Percentiles rank a stretch among this genome's conserved stretches.
Evolutionary conservation across 306 rosid genomes (phyloP).

Genomic region (Trichosanthes truncata): DNA sequence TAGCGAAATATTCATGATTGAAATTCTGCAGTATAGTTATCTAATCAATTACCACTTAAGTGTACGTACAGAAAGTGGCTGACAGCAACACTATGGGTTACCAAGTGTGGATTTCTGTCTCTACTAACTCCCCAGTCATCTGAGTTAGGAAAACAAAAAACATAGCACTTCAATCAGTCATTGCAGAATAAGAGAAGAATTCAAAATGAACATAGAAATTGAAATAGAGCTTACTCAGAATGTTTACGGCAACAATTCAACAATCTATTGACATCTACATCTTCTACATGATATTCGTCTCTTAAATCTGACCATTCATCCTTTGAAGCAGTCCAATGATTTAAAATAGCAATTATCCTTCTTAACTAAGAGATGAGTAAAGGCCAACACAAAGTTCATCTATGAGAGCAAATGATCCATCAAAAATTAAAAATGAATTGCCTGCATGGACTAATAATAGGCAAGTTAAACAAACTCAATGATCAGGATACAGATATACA

Average conservation of each 20-base stretch:
- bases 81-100: not conserved
- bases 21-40: not conserved
- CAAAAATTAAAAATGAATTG: not conserved
- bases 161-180: not conserved
- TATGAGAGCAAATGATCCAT: not conserved
- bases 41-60: not conserved
- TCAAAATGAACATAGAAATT: not conserved
- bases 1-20: not conserved
- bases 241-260: slow-evolving; percentile 54
- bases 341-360: slow-evolving; percentile 56
- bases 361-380: slow-evolving; percentile 44
- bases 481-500: slow-evolving; percentile 69
- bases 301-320: slow-evolving; percentile 21
- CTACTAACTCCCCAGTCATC: not conserved
- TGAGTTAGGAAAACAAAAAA: not conserved
- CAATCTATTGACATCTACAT: slow-evolving; percentile 34
- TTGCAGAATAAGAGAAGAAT: not conserved
- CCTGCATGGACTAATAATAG: not conserved
- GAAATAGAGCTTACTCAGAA: slow-evolving; percentile 25
- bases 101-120: not conserved
- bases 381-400: slow-evolving; percentile 26
- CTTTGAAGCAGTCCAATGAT: slow-evolving; percentile 51
- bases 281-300: slow-evolving; percentile 18
- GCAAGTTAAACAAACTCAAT: not conserved
- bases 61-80: not conserved